These are phyloP conservation scores for Eurotiales sp. DNA, from an alignment of 2,329 filamentous ascomycete genomes.

Conservation along the genomic window DNA sequence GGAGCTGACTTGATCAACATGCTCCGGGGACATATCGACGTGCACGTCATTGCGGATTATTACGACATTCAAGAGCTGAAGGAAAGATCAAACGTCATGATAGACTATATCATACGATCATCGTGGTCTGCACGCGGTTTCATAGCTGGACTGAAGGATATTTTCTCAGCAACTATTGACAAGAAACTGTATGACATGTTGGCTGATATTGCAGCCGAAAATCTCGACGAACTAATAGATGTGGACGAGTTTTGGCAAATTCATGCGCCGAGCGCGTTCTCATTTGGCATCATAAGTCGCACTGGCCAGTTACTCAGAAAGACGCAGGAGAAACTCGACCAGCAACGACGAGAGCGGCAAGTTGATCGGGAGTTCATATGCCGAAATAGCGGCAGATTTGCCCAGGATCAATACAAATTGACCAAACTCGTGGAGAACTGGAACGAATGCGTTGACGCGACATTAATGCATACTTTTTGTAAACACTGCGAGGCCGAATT, in stretches of 20 bases:
- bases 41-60: slow-evolving; percentile 17
- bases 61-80: slow-evolving; percentile 13
- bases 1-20: background rate
- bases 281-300: background rate
- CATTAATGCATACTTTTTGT: too few species aligned
- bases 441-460: too few species aligned
- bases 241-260: background rate
- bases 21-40: background rate
- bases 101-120: background rate
- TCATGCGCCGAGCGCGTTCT: background rate
- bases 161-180: background rate
- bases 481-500: too few species aligned
- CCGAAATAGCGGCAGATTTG: too few species aligned
- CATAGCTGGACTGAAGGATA: background rate
- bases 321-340: background rate
- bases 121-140: slow-evolving; percentile 8
- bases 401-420: too few species aligned
- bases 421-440: too few species aligned
- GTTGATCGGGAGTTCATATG: too few species aligned
- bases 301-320: background rate
- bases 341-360: too few species aligned
- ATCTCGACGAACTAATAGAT: background rate
- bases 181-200: background rate
- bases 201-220: background rate
- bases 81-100: slow-evolving; percentile 6